Percentiles rank a stretch among this genome's conserved stretches.
phyloP scores from a whole-genome alignment of 768 basidiomycete genomes.

The Hypholoma fasciculare region DNA sequence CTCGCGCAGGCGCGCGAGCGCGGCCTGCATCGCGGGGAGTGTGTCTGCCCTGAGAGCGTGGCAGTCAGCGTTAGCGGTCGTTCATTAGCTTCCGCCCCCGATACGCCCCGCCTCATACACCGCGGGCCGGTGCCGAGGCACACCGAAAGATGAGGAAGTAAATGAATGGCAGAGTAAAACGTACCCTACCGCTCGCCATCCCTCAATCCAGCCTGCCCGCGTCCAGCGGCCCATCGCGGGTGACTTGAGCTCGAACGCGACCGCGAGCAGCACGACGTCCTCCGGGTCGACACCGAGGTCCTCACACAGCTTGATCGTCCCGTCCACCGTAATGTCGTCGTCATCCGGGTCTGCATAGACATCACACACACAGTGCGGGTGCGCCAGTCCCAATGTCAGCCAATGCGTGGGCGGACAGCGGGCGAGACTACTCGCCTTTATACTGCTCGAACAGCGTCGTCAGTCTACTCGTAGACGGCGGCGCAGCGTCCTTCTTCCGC shows the following conservation, averaged over 20 bases:
- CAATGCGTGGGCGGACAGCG: not conserved
- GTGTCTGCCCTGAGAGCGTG: conserved; percentile 57
- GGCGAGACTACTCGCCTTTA: conserved; percentile 47
- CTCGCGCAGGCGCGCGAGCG: conserved; percentile 53
- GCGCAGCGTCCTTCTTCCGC: conserved; percentile 23
- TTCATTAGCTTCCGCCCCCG: no score
- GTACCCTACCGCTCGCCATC: conserved; percentile 75
- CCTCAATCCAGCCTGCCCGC: conserved; percentile 72
- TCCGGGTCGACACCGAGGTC: conserved; percentile 73
- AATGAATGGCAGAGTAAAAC: conserved; percentile 19
- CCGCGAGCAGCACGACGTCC: conserved; percentile 77
- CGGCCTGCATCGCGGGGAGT: conserved; percentile 56
- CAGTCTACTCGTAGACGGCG: conserved; percentile 55
- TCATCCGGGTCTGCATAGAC: conserved; percentile 47
- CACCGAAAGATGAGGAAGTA: no score
- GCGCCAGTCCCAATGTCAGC: not conserved
- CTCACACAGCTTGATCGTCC: conserved; percentile 75
- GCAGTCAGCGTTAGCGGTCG: not conserved
- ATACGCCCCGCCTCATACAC: no score
- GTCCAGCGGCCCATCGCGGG: conserved; percentile 73
- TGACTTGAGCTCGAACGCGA: conserved; percentile 82
- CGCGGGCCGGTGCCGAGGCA: no score
- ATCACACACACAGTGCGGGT: no score
- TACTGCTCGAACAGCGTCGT: conserved; percentile 63
- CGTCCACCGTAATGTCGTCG: conserved; percentile 72